These are phyloP conservation scores for Peniophora sp. DNA, from an alignment of 1,284 basidiomycete genomes.

Conservation along the genomic window DNA sequence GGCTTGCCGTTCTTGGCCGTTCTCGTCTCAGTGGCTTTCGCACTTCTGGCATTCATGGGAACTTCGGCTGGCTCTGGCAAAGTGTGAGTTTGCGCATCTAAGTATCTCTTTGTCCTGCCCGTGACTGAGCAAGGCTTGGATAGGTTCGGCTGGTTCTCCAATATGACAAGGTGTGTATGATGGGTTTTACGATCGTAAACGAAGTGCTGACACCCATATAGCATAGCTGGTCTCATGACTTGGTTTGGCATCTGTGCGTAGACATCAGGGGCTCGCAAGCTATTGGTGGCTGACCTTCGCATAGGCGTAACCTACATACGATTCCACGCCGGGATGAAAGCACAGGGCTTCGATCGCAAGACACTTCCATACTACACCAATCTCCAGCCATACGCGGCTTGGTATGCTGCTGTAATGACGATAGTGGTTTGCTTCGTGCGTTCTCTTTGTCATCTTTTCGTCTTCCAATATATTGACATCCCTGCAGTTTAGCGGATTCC, in stretches of 20 bases:
- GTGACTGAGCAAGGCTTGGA: not conserved
- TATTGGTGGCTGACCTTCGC: not conserved
- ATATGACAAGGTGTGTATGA: too few species aligned
- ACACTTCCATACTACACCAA: slow-evolving; percentile 60
- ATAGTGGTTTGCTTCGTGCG: slow-evolving; percentile 65
- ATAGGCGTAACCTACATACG: slow-evolving; percentile 63
- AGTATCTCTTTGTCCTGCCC: slow-evolving; percentile 5
- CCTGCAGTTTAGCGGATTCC: slow-evolving; percentile 62
- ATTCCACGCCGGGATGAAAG: slow-evolving; percentile 72
- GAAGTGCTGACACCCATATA: too few species aligned
- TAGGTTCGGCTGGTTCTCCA: slow-evolving; percentile 57
- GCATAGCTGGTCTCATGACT: slow-evolving; percentile 60
- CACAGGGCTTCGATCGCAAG: slow-evolving; percentile 62
- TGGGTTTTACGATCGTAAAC: too few species aligned
- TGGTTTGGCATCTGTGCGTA: slow-evolving; percentile 69
- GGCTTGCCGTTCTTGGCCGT: slow-evolving; percentile 78
- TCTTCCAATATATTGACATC: slow-evolving; percentile 4
- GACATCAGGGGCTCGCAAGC: not conserved
- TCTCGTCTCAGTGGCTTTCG: slow-evolving; percentile 60
- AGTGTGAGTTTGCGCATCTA: slow-evolving; percentile 12
- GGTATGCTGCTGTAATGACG: slow-evolving; percentile 50
- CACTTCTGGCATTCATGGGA: slow-evolving; percentile 64
- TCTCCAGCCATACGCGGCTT: slow-evolving; percentile 69
- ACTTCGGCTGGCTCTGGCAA: slow-evolving; percentile 50
- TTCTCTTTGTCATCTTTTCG: slow-evolving; percentile 2